Base-by-base conservation (phyloP, 2,329 filamentous ascomycete genomes). In the Fusarium hainanense region DNA sequence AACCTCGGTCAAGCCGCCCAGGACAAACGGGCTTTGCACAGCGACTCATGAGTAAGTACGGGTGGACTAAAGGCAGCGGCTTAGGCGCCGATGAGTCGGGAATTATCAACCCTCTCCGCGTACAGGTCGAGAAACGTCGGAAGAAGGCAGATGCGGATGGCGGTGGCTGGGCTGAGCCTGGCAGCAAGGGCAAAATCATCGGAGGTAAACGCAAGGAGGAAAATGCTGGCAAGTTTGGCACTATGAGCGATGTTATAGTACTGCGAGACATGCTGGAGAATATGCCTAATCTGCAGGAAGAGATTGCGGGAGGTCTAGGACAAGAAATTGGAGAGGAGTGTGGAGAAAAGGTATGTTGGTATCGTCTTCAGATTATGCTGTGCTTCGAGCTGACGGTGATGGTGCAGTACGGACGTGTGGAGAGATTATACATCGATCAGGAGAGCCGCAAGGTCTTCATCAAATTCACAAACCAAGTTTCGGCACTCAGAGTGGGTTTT, bases 301-400 rank as follows among this genome's bases (percentile, higher is more conserved):
- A 98, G 79, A 88, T 97, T 50, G 88, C 90, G 63, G 86, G 87
- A 16, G 89, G 89, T 0, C 82, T 99, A 52, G 90, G 95, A 72
- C 95, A 98, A 81, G 94, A 98, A 78, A 98, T 99, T 79, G 96
- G 96, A 9, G 93, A 98, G 76, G 93, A 97, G 77, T 98, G 97
- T 79, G 90, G 90, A 51, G 89, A 93, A 70, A 94, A 94, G 85
- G 88, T 90, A 64, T 59, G 68, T 42, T 40, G 23, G 40, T 20
- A 3, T 42, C 4, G 49, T 8, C 6, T 28, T 46, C 25, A 8
- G 8, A 28, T 13, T 11, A 7, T 7, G 27, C 13, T 23, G 12
- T 20, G 5, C 48, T 46, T 30, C 18, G 18, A 28, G 40, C 71
- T 76, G 56, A 76, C 57, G 34, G 5, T 37, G 41, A 16, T 10